These are phyloP conservation scores for Clarireedia monteithiana DNA, from an alignment of 2,329 filamentous ascomycete species.

Conservation along the genomic window DNA sequence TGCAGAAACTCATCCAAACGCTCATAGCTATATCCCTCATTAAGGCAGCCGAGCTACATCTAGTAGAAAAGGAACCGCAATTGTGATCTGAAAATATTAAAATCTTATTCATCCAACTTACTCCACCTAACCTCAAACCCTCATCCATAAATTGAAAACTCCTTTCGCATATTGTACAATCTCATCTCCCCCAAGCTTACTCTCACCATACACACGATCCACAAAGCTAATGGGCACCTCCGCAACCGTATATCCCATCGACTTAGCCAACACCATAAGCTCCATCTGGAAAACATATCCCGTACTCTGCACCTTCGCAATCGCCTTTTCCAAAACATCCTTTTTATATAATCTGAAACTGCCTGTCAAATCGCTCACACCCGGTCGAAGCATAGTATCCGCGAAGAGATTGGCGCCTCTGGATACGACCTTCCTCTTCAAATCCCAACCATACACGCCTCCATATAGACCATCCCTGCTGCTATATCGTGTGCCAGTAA, in stretches of 20 bases:
- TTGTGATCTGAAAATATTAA: no score
- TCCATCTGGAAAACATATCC: slow-evolving; percentile 99
- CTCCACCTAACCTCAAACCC: slow-evolving; percentile 44
- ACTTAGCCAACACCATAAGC: slow-evolving; percentile 96
- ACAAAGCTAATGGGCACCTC: slow-evolving; percentile 97
- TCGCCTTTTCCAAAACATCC: slow-evolving; percentile 80
- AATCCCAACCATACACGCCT: slow-evolving; percentile 93
- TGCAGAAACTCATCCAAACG: no score
- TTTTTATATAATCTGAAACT: slow-evolving; percentile 95
- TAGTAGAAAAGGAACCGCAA: no score
- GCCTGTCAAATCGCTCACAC: slow-evolving; percentile 91
- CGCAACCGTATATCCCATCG: slow-evolving; percentile 86
- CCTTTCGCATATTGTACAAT: slow-evolving; percentile 95
- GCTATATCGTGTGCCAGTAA: slow-evolving; percentile 92
- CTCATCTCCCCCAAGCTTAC: slow-evolving; percentile 88
- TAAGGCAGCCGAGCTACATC: no score
- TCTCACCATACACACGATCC: slow-evolving; percentile 89
- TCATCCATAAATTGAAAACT: slow-evolving; percentile 68
- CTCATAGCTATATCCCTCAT: no score
- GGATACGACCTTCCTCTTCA: slow-evolving; percentile 79
- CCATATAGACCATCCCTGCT: slow-evolving; percentile 47
- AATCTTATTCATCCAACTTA: no score
- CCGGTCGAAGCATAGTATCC: slow-evolving; percentile 85
- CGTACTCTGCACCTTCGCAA: slow-evolving; percentile 85
- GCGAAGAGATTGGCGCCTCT: slow-evolving; percentile 91